These are phyloP conservation scores for Serpula lacrymans DNA, from an alignment of 768 basidiomycete genomes.

Conservation along the genomic window DNA sequence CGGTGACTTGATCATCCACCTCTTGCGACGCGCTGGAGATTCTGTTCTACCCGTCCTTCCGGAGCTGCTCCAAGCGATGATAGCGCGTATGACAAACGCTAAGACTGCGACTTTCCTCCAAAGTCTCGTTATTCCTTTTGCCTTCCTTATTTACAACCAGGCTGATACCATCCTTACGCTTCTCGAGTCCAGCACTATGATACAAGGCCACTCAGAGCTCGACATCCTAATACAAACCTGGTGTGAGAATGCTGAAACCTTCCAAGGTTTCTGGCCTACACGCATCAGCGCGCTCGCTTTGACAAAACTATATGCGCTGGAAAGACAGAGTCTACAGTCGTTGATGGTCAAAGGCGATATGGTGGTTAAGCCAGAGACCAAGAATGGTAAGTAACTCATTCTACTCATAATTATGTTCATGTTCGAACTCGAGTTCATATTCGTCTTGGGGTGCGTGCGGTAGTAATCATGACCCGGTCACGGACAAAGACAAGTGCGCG, in stretches of 20 bases:
- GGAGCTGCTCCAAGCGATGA: slow-evolving; percentile 81
- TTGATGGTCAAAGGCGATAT: slow-evolving; percentile 89
- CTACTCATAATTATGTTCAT: slow-evolving; percentile 7
- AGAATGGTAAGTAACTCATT: slow-evolving; percentile 60
- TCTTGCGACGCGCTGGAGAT: slow-evolving; percentile 80
- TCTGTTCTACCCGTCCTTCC: slow-evolving; percentile 82
- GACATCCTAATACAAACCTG: slow-evolving; percentile 88
- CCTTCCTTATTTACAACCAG: slow-evolving; percentile 88
- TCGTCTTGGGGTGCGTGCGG: slow-evolving; percentile 23
- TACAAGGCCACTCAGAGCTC: slow-evolving; percentile 64
- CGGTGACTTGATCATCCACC: slow-evolving; percentile 92
- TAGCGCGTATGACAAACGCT: slow-evolving; percentile 74
- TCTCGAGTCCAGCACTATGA: slow-evolving; percentile 64
- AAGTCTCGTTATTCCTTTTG: slow-evolving; percentile 90
- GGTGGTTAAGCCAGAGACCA: slow-evolving; percentile 75
- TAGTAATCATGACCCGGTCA: slow-evolving; percentile 97
- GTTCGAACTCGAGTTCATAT: slow-evolving; percentile 8
- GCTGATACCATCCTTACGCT: slow-evolving; percentile 74
- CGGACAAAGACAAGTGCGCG: slow-evolving; percentile 78
- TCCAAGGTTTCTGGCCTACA: slow-evolving; percentile 94
- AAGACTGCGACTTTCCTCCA: slow-evolving; percentile 91
- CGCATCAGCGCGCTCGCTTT: slow-evolving; percentile 84
- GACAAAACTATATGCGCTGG: slow-evolving; percentile 64
- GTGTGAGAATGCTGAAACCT: slow-evolving; percentile 92
- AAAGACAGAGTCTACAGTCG: slow-evolving; percentile 61